phyloP scores from a whole-genome alignment of 768 basidiomycete species.

The Suillus subaureus region DNA sequence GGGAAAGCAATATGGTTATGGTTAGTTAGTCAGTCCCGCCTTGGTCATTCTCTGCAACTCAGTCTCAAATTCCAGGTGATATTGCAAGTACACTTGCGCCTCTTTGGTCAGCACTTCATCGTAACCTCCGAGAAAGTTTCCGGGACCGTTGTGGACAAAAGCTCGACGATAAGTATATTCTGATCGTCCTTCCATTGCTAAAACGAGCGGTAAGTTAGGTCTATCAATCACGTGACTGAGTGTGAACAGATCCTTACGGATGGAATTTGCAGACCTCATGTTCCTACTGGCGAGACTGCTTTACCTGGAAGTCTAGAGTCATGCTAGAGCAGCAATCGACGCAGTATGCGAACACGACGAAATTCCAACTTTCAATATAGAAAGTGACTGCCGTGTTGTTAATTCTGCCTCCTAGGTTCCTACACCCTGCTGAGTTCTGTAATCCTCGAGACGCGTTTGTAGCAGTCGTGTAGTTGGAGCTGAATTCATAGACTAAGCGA shows the following conservation, averaged over 20 bases:
- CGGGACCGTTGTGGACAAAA: neutral
- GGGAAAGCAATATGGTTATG: too few relatives aligned
- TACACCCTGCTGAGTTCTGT: neutral
- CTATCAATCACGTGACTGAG: neutral
- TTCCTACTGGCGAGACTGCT: conserved; percentile 8
- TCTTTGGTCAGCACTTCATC: conserved; percentile 5
- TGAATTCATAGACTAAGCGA: neutral
- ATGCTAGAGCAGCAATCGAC: conserved; percentile 13
- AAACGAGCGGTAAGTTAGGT: neutral
- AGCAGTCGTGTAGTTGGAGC: neutral
- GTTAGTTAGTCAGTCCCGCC: too few relatives aligned
- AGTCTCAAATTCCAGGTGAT: too few relatives aligned
- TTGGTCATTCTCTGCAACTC: too few relatives aligned
- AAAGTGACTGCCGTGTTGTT: neutral
- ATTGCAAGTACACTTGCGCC: too few relatives aligned
- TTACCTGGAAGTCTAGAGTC: conserved; percentile 12
- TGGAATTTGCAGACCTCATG: neutral
- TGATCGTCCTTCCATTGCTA: neutral
- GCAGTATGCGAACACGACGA: neutral
- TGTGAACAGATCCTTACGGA: neutral
- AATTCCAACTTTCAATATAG: neutral
- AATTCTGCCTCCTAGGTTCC: neutral
- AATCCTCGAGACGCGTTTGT: neutral
- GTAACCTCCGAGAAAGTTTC: neutral
- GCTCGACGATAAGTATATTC: neutral